Evolutionary conservation across 169 alveolate genomes (phyloP).

Genomic region (Plasmodium gonderi): DNA sequence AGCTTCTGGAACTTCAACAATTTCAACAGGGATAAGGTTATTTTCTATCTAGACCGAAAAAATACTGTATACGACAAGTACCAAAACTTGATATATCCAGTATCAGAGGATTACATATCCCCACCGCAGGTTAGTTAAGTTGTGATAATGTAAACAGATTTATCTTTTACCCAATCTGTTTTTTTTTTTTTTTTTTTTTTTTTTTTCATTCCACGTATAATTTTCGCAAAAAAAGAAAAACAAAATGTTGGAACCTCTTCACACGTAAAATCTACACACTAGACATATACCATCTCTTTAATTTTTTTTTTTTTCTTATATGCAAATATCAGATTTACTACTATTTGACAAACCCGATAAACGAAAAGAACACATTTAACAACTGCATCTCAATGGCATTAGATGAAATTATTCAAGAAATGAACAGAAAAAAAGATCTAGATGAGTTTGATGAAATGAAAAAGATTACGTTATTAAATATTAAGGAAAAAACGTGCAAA

Average conservation of each 20-base stretch:
- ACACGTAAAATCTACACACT: too few species aligned
- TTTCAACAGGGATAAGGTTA: constrained; percentile 30
- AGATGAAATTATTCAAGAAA: constrained; percentile 52
- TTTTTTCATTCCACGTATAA: too few species aligned
- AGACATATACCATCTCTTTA: too few species aligned
- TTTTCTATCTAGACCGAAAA: constrained; percentile 33
- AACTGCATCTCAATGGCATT: constrained; percentile 62
- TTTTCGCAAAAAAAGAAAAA: too few species aligned
- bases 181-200: too few species aligned
- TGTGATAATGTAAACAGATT: not conserved
- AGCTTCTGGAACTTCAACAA: constrained; percentile 65
- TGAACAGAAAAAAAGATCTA: constrained; percentile 27
- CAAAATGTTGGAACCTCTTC: too few species aligned
- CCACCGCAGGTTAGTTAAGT: constrained; percentile 52
- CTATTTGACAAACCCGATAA: constrained; percentile 40
- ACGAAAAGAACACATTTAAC: constrained; percentile 49
- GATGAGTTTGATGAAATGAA: constrained; percentile 60
- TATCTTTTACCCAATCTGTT: too few species aligned
- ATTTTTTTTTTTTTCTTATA: too few species aligned
- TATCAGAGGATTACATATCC: constrained; percentile 33
- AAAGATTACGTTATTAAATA: constrained; percentile 22
- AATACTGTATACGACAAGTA: constrained; percentile 50
- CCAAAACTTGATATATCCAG: not conserved
- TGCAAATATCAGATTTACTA: constrained; percentile 33
- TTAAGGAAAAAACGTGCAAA: constrained; percentile 49